Evolutionary conservation across 176 grass and related monocot species (phyloP).

Genomic region (Eleusine coracana): DNA sequence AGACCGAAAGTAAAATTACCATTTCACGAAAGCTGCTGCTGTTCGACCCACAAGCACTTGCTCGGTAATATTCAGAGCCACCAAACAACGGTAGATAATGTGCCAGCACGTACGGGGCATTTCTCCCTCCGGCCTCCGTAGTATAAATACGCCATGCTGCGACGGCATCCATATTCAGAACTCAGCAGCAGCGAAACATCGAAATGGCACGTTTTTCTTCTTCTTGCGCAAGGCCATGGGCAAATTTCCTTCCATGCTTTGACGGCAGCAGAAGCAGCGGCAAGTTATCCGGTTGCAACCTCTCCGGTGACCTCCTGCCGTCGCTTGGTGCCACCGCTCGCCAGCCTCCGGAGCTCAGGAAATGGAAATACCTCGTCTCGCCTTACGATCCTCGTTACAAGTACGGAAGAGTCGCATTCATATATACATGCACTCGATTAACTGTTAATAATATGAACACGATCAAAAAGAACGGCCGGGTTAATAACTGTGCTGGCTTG

Average conservation of each 20-base stretch:
- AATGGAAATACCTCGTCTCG: conserved; percentile 48
- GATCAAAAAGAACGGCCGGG: background rate
- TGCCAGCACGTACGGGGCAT: background rate
- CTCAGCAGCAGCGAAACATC: conserved; percentile 28
- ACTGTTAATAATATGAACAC: background rate
- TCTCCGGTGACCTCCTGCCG: conserved; percentile 52
- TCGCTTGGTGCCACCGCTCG: conserved; percentile 48
- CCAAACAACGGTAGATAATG: background rate
- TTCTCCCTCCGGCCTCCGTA: background rate
- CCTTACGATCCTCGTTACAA: conserved; percentile 63
- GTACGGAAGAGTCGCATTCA: conserved; percentile 30
- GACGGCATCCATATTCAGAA: conserved; percentile 7
- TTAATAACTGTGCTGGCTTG: background rate
- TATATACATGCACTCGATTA: background rate
- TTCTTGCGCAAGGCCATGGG: conserved; percentile 25
- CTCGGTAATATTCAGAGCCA: conserved; percentile 11
- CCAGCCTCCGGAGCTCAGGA: conserved; percentile 33
- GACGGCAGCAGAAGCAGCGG: conserved; percentile 11
- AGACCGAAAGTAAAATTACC: conserved; percentile 41
- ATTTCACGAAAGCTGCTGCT: background rate
- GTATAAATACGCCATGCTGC: conserved; percentile 49
- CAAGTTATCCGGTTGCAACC: conserved; percentile 13
- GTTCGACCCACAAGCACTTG: background rate
- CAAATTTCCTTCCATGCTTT: conserved; percentile 25
- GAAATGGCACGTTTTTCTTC: conserved; percentile 39